phyloP scores from a whole-genome alignment of 495 filamentous ascomycete species.

The Hypoxylon perforatum region DNA sequence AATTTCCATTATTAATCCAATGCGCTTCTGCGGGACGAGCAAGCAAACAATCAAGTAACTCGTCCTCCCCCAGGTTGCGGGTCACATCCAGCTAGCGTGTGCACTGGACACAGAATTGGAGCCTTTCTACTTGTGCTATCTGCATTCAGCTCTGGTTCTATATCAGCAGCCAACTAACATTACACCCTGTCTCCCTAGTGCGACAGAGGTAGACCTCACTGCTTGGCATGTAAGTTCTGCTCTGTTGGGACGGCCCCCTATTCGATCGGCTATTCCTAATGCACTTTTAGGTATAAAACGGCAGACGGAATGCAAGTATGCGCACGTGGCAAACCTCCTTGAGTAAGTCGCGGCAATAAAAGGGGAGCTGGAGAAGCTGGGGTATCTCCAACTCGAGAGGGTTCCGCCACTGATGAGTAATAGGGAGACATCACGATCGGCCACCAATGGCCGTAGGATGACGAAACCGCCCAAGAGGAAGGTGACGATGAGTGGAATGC shows the following conservation, averaged over 20 bases:
- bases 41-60: not conserved
- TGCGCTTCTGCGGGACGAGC: not conserved
- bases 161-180: conserved; percentile 30
- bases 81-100: conserved; percentile 4
- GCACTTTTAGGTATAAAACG: conserved; percentile 67
- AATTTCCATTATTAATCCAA: too few species aligned
- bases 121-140: conserved; percentile 6
- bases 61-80: conserved; percentile 2
- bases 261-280: not conserved
- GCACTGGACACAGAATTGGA: not conserved
- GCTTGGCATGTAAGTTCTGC: conserved; percentile 68
- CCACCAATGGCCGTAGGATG: conserved; percentile 65
- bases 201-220: conserved; percentile 68
- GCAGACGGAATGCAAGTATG: conserved; percentile 74
- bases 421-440: conserved; percentile 61
- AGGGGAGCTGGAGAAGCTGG: too few species aligned
- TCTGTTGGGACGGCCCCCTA: not conserved
- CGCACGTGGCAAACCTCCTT: conserved; percentile 72
- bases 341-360: conserved; percentile 60
- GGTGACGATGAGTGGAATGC: conserved; percentile 45
- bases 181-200: conserved; percentile 53
- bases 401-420: conserved; percentile 6
- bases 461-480: conserved; percentile 67
- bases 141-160: conserved; percentile 2
- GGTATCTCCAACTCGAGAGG: not conserved